Evolutionary conservation across 2,329 filamentous ascomycete genomes (phyloP), one percentile per base, ranked within the genome.

Genomic region (Drechslerella dactyloides): DNA sequence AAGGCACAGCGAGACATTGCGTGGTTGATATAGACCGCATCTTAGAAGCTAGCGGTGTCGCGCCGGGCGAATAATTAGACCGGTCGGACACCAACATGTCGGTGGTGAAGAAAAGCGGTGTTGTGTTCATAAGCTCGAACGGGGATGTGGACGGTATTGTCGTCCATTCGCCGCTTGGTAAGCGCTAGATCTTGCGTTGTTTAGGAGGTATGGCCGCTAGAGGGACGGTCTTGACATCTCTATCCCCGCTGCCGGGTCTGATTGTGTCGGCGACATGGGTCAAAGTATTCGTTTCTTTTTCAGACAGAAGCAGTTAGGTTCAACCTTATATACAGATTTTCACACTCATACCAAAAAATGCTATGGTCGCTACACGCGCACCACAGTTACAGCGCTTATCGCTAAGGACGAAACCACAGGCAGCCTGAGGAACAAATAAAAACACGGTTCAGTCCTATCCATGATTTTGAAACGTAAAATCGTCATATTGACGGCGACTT

Each of bases 201-300:
- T n/a, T n/a, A 17, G 8, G 44, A 48, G 17, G 44, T 5, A 19
- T 48, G 44, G 44, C 44, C 44, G 37, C 37, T 42, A 17, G 37
- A 6, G 37, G 2, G 37, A 17, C 11, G 13, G n/a, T 13, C 37
- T 6, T 33, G 50, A 7, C 21, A 30, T 23, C n/a, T 27, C 44
- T 51, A 60, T 60, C 56, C 56, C 56, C 56, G 56, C 56, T 37
- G 56, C 37, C 56, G 56, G 56, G 56, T 51, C 56, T 27, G 23
- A 27, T 30, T 21, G 6, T 50, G 5, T 27, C 23, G 23, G 10
- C 23, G 50, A 33, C 1, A n/a, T 30, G n/a, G 50, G 23, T 50
- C 21, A 2, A 7, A 21, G 2, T 19, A 6, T 8, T 23, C 23
- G 6, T 50, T 50, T 50, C 46, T 50, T 50, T 50, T 50, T 50